phyloP scores from a whole-genome alignment of 1,284 basidiomycete genomes.

The Waitea zeae region DNA sequence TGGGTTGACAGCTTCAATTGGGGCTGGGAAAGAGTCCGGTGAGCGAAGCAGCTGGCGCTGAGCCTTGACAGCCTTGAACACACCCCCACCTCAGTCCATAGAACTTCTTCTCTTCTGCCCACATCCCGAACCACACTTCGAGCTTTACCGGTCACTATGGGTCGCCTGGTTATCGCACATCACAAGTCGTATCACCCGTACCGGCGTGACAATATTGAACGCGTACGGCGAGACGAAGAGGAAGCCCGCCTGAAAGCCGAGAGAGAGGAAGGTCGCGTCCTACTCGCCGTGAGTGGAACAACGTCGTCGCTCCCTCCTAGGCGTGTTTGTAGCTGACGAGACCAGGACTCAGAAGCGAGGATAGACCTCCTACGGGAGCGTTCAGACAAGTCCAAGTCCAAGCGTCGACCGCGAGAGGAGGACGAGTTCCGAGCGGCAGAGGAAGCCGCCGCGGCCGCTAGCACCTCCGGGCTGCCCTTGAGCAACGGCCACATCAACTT shows the following conservation, averaged over 20 bases:
- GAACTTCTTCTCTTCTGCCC: too few species aligned
- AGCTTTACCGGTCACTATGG: conserved; percentile 46
- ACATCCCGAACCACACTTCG: too few species aligned
- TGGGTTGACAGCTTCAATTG: too few species aligned
- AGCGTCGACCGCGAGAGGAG: conserved; percentile 21
- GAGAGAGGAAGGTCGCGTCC: conserved; percentile 49
- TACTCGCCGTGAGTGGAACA: conserved; percentile 56
- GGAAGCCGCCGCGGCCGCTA: conserved; percentile 7
- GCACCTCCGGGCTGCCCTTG: neutral
- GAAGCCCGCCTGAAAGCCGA: conserved; percentile 49
- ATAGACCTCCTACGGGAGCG: conserved; percentile 46
- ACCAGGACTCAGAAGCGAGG: conserved; percentile 64
- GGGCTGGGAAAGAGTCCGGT: too few species aligned
- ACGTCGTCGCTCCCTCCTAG: conserved; percentile 7
- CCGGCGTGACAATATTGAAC: conserved; percentile 67
- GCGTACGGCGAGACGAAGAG: conserved; percentile 65
- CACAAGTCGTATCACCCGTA: conserved; percentile 86
- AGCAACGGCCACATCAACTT: conserved; percentile 54
- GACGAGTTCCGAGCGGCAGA: conserved; percentile 23
- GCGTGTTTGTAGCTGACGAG: neutral
- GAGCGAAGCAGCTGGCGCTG: too few species aligned
- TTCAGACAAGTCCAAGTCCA: conserved; percentile 21
- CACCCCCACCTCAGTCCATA: too few species aligned
- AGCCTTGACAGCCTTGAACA: too few species aligned
- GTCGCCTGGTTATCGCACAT: conserved; percentile 72